Conservation (phyloP, 371 early-diverging fungal species). For the Mucor piriformis region DNA sequence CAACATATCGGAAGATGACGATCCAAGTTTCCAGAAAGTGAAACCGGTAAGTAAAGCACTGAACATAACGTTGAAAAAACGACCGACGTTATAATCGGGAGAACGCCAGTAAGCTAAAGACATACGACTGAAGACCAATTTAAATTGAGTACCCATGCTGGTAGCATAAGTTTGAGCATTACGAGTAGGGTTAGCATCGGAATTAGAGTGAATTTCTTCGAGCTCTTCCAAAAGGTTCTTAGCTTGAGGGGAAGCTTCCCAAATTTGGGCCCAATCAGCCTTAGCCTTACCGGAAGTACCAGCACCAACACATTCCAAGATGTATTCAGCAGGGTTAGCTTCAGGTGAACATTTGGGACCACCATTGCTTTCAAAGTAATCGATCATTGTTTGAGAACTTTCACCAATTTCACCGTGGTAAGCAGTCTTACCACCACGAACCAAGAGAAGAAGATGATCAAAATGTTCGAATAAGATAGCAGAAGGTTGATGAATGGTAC, state of each 20-base stretch:
- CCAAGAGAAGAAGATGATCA: constrained; percentile 77
- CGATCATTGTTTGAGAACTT: constrained; percentile 54
- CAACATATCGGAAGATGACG: constrained; percentile 63
- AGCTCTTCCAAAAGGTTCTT: constrained; percentile 37
- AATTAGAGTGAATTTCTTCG: constrained; percentile 31
- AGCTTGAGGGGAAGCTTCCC: constrained; percentile 57
- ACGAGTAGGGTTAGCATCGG: constrained; percentile 30
- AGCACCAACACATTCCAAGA: constrained; percentile 69
- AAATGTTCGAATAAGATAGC: constrained; percentile 81
- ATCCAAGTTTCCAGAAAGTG: constrained; percentile 67
- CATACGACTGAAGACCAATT: constrained; percentile 65
- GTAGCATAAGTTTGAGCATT: constrained; percentile 33
- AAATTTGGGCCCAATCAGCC: constrained; percentile 65
- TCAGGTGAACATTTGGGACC: constrained; percentile 60
- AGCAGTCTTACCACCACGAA: constrained; percentile 78
- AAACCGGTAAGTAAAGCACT: constrained; percentile 71
- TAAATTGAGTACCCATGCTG: constrained; percentile 42
- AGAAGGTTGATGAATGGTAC: constrained; percentile 90
- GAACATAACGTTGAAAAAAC: constrained; percentile 52
- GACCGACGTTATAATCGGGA: constrained; percentile 70
- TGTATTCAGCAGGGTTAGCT: constrained; percentile 78
- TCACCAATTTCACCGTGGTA: constrained; percentile 80
- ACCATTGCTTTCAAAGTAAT: constrained; percentile 68
- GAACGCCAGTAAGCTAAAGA: constrained; percentile 65
- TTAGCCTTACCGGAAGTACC: constrained; percentile 60